Evolutionary conservation across 768 basidiomycete genomes (phyloP), one percentile per base, ranked within the genome.

Genomic region (Chiua virens): DNA sequence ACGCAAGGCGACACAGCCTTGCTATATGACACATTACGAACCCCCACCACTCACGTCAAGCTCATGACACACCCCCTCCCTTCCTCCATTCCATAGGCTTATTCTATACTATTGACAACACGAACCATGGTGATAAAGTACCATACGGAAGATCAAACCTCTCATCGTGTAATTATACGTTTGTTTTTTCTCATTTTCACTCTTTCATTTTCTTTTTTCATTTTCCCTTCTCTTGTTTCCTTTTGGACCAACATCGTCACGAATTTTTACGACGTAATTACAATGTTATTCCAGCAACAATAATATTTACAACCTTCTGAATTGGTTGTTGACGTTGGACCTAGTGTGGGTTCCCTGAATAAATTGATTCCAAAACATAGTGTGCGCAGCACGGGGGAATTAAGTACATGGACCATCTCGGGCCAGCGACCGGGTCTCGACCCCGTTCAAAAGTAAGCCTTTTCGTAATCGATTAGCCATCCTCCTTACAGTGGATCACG

Each of bases 1-100:
- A 86, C 50, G 72, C 73, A 39, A 75, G 86, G 61, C 71, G 86
- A 53, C 86, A 87, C 63, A 87, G 85, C 64, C 76, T 87, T 74
- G 82, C 79, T 23, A 76, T 85, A 44, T 87, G 65, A 78, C 62
- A n/a, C 36, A 27, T 34, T 49, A 66, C 52, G 61, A 61, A 37
- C 43, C 43, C 50, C 53, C 3, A 50, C 13, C 49, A 7, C 18
- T 58, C 57, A 47, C 61, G 59, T 32, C 47, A 30, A 53, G 37
- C 52, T 62, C 50, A 47, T 45, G 37, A 47, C 50, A 28, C 34
- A 3, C 46, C 18, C 23, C 13, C 18, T 3, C 42, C 6, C n/a
- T 30, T 14, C 5, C 7, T 48, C 36, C 39, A 17, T 47, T 55
- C 49, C 52, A 34, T 68, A 69, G 67, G 67, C 56, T 69, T 69